Base-by-base conservation (phyloP, 192 early-diverging fungal species). In the Coemansia sp. region DNA sequence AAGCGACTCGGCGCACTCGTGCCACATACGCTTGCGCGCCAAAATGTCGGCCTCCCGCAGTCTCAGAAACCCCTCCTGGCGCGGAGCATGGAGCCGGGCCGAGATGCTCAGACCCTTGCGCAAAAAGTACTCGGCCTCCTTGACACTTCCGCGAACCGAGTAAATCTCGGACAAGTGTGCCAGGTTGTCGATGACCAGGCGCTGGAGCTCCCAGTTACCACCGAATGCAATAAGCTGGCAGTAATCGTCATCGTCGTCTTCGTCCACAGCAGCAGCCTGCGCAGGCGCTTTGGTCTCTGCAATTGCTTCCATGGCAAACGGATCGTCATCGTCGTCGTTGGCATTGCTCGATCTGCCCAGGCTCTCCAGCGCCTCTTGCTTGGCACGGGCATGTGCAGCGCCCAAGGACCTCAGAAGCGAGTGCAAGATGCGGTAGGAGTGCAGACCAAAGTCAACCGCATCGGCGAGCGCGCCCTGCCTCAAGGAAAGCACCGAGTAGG, bases 161-260 rank as follows among this genome's bases (percentile, higher is more conserved):
- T 68, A 71, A 12, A 83, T 40, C 17, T 77, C 64, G 6, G 69
- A 49, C 60, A 83, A 31, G 36, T 83, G 65, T 0, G 46, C 68
- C 62, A 77, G 40, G 15, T 61, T 69, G 32, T 74, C 75, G 19
- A 77, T 53, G 38, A 77, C 31, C 42, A 77, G 53, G 8, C 80
- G 75, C 75, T 83, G 75, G 6, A 77, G 62, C 46, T 68, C 68
- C 80, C 75, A 83, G 59, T 74, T 77, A 22, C 68, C 69, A 22
- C 59, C 63, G 32, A 70, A 77, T 6, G 64, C 71, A 7, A 75
- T 22, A 62, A 60, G 72, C 47, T 69, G 59, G 19, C 64, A 38
- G 40, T 77, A 68, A 0, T 76, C 56, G 4, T 32, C 57, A 1
- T 37, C 41, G 0, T 39, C 39, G 19, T 49, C 64, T 2, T 45